A percentile compares a stretch with the other conserved stretches of the same genome.
These are phyloP conservation scores for Sclerospora graminicola DNA, from an alignment of 352 stramenopile genomes.

Conservation along the genomic window DNA sequence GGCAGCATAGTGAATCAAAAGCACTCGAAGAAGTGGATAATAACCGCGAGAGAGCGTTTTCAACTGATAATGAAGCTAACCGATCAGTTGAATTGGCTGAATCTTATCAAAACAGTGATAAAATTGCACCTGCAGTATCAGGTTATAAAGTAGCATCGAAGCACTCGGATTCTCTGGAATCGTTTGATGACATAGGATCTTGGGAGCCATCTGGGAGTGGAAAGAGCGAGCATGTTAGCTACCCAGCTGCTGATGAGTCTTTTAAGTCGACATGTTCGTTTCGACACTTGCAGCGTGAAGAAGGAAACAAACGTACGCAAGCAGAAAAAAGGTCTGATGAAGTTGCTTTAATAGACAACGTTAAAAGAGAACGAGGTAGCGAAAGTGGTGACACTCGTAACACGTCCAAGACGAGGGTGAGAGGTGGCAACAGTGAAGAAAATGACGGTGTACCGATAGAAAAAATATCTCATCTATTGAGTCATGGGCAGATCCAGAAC, in stretches of 20 bases:
- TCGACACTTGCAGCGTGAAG: background rate
- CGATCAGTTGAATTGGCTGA: too few species aligned
- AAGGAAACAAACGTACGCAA: background rate
- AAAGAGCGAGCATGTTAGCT: too few species aligned
- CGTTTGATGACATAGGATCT: too few species aligned
- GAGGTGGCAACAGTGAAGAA: conserved; percentile 2
- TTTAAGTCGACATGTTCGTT: too few species aligned
- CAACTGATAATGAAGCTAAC: too few species aligned
- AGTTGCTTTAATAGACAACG: too few species aligned
- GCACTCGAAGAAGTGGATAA: conserved; percentile 2
- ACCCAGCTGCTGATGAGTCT: too few species aligned
- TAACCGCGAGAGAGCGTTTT: background rate
- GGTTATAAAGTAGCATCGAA: too few species aligned
- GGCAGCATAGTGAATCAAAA: conserved; percentile 1
- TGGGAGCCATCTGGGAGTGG: too few species aligned
- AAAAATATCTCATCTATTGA: background rate
- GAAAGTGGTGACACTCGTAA: background rate
- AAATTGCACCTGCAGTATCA: too few species aligned
- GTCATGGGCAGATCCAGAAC: background rate
- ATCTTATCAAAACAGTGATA: too few species aligned
- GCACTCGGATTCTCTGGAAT: too few species aligned
- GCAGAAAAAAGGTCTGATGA: background rate
- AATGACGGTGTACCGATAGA: background rate
- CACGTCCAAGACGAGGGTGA: background rate
- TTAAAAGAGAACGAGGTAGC: background rate